phyloP scores from a whole-genome alignment of 495 filamentous ascomycete species.

The Hamigera avellanea region DNA sequence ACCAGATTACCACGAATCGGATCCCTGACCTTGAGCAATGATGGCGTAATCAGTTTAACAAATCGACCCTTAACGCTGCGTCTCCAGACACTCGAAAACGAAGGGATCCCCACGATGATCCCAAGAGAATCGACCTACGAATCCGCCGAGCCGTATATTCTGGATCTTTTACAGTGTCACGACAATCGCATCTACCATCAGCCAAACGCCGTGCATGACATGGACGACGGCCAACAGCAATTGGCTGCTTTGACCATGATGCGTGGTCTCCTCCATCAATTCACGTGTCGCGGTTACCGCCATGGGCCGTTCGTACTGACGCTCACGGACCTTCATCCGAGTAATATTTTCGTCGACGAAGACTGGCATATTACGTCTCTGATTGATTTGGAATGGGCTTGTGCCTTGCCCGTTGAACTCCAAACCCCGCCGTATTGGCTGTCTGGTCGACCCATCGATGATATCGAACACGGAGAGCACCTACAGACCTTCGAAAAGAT shows the following conservation, averaged over 20 bases:
- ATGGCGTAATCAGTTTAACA: conserved; percentile 14
- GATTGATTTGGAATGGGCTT: conserved; percentile 17
- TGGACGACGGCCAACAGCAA: conserved; percentile 13
- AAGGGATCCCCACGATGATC: conserved; percentile 15
- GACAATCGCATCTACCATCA: conserved; percentile 15
- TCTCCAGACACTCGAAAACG: conserved; percentile 22
- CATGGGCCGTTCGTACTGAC: conserved; percentile 13
- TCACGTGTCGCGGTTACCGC: conserved; percentile 8
- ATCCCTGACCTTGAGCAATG: conserved; percentile 17
- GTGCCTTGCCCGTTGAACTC: conserved; percentile 15
- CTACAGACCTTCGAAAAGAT: conserved; percentile 3
- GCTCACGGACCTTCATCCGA: conserved; percentile 16
- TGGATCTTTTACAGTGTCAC: conserved; percentile 18
- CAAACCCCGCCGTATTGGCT: conserved; percentile 20
- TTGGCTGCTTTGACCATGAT: conserved; percentile 17
- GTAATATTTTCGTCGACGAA: conserved; percentile 26
- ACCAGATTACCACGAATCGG: conserved; percentile 22
- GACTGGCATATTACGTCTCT: conserved; percentile 12
- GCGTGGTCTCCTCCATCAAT: conserved; percentile 13
- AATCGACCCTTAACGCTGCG: conserved; percentile 21
- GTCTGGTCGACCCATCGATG: conserved; percentile 12
- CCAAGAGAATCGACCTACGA: conserved; percentile 13
- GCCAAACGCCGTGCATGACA: conserved; percentile 16
- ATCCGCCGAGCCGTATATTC: conserved; percentile 12
- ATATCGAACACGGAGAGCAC: conserved; percentile 4